Percentiles rank a stretch among this genome's conserved stretches.
Conservation (phyloP, 1,139 yeast species). For the Zygoascus sp. region DNA sequence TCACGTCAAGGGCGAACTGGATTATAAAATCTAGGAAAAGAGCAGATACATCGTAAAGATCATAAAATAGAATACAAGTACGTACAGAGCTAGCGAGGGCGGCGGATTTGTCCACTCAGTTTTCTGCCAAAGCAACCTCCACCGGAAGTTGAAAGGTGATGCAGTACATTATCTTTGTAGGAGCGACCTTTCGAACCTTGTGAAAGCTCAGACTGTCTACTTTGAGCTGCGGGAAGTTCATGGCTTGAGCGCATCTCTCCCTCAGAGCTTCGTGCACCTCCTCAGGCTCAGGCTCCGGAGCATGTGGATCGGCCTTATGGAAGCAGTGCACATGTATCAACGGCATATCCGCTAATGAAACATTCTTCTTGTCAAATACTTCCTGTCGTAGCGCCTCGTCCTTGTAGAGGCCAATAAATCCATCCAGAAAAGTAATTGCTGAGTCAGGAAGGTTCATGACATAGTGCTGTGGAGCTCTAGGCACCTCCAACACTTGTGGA, state of each 20-base stretch:
- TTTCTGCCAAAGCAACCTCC: conserved; percentile 57
- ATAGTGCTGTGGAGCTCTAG: conserved; percentile 61
- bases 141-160: conserved; percentile 73
- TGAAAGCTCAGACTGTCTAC: conserved; percentile 52
- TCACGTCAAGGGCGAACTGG: conserved; percentile 43
- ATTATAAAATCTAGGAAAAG: conserved; percentile 30
- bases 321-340: conserved; percentile 85
- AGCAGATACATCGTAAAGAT: too few relatives aligned
- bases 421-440: conserved; percentile 79
- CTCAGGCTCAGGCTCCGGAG: conserved; percentile 67
- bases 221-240: conserved; percentile 45
- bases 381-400: conserved; percentile 37
- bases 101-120: too few relatives aligned
- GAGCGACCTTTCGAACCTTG: conserved; percentile 88
- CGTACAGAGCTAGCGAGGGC: too few relatives aligned
- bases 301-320: conserved; percentile 73
- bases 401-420: conserved; percentile 65
- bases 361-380: conserved; percentile 25
- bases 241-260: conserved; percentile 49
- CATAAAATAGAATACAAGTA: too few relatives aligned
- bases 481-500: conserved; percentile 39
- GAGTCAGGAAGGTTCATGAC: conserved; percentile 96
- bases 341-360: conserved; percentile 47
- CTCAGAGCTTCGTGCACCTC: conserved; percentile 57
- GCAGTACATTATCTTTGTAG: conserved; percentile 95